Evolutionary conservation across 495 filamentous ascomycete species (phyloP), one percentile per base, ranked within the genome.

Genomic region (Lichenothelia convexa): DNA sequence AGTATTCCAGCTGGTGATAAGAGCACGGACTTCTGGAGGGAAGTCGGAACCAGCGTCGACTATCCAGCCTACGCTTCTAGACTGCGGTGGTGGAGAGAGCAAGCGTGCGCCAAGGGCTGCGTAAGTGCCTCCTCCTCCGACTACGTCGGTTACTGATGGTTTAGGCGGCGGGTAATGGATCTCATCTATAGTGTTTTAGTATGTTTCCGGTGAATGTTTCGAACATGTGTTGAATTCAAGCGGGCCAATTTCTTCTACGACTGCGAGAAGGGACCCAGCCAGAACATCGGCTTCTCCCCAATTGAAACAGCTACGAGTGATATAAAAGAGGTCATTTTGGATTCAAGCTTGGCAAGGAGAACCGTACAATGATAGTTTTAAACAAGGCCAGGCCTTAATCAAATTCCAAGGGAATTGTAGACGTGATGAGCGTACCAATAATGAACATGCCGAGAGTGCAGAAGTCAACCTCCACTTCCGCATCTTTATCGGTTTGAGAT

Each of bases 361-460:
- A n/a, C n/a, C n/a, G n/a, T n/a, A n/a, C n/a, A n/a, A n/a, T n/a
- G n/a, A n/a, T n/a, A n/a, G n/a, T n/a, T n/a, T n/a, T n/a, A n/a
- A n/a, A n/a, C n/a, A n/a, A n/a, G n/a, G n/a, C n/a, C n/a, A n/a
- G n/a, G n/a, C n/a, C n/a, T n/a, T n/a, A n/a, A n/a, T n/a, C n/a
- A n/a, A n/a, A n/a, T n/a, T n/a, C n/a, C n/a, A n/a, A n/a, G n/a
- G n/a, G n/a, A n/a, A n/a, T n/a, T n/a, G n/a, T n/a, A n/a, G n/a
- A n/a, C n/a, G n/a, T n/a, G n/a, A n/a, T n/a, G n/a, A n/a, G n/a
- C 53, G 38, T 68, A 91, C 85, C 86, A 39, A 95, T 79, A 33
- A 93, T 93, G 47, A 93, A 86, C 87, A 94, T 93, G 49, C 83
- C 87, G 48, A 95, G 51, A 1, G 86, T 92, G 45, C 77, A 78